Conservation (phyloP, 73 alveolate genomes). For the Stentor roeselii region DNA sequence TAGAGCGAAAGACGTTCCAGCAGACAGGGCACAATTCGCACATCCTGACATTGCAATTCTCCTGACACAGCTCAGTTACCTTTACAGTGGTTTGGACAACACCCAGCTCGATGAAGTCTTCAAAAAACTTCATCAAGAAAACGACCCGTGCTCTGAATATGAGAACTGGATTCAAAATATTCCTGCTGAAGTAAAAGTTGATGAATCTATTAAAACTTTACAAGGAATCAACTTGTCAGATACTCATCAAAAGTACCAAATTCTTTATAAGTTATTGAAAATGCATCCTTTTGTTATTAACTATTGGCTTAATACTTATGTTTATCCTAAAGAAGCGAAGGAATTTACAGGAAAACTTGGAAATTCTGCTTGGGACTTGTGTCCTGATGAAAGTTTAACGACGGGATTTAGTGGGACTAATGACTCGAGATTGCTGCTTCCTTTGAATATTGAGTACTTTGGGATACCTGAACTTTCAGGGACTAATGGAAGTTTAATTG, state of each 20-base stretch:
- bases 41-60: conserved; percentile 51
- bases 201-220: neutral
- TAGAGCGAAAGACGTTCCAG: conserved; percentile 47
- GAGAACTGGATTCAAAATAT: neutral
- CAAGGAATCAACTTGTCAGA: neutral
- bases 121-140: too few species aligned
- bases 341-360: neutral
- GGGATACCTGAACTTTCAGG: neutral
- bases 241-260: neutral
- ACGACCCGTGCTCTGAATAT: neutral
- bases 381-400: neutral
- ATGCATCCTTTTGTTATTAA: neutral
- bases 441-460: neutral
- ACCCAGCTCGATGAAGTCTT: neutral
- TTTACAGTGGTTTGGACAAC: conserved; percentile 30
- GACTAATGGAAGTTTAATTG: neutral
- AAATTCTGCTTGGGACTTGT: neutral
- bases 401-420: conserved; percentile 4
- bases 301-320: neutral
- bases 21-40: conserved; percentile 45
- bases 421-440: neutral
- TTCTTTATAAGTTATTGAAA: neutral
- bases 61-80: conserved; percentile 35
- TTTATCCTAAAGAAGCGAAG: neutral
- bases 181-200: neutral